A percentile compares a stretch with the other conserved stretches of the same genome.
Conservation (phyloP, 768 basidiomycete genomes). For the Boletus fagicola region DNA sequence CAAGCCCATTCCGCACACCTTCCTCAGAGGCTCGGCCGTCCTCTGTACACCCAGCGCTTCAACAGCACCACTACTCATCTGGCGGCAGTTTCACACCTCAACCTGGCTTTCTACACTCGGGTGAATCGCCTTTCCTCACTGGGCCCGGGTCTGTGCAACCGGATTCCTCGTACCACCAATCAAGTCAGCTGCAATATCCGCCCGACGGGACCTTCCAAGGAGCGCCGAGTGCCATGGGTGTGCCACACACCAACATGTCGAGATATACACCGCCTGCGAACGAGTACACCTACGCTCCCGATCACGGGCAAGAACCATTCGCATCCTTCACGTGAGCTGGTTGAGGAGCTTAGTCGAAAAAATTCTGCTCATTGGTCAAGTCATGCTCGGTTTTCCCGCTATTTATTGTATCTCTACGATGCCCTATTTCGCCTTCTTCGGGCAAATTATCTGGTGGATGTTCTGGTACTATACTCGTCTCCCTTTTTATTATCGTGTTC, state of each 20-base stretch:
- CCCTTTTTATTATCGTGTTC: constrained; percentile 1
- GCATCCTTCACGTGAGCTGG: constrained; percentile 16
- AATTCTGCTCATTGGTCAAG: background rate
- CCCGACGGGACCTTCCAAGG: constrained; percentile 19
- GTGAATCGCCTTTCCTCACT: constrained; percentile 20
- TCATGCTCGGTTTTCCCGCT: background rate
- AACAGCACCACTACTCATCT: constrained; percentile 19
- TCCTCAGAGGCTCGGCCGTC: constrained; percentile 17
- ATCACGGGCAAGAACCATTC: constrained; percentile 27
- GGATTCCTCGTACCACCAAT: constrained; percentile 13
- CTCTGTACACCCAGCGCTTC: constrained; percentile 17
- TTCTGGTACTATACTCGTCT: constrained; percentile 4
- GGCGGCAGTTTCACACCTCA: constrained; percentile 13
- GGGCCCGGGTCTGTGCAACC: constrained; percentile 10
- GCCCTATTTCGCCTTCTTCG: background rate
- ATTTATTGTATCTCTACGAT: constrained; percentile 5
- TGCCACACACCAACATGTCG: constrained; percentile 14
- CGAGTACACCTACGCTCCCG: constrained; percentile 24
- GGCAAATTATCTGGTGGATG: constrained; percentile 10
- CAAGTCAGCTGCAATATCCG: constrained; percentile 20
- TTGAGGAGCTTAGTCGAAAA: background rate
- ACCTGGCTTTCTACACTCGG: constrained; percentile 10
- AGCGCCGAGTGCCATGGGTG: constrained; percentile 10
- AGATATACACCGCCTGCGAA: constrained; percentile 18
- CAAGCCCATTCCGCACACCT: constrained; percentile 15